Percentiles rank a stretch among this genome's conserved stretches.
These are phyloP conservation scores for Populus alba DNA, from an alignment of 345 rosid genomes.

Conservation along the genomic window DNA sequence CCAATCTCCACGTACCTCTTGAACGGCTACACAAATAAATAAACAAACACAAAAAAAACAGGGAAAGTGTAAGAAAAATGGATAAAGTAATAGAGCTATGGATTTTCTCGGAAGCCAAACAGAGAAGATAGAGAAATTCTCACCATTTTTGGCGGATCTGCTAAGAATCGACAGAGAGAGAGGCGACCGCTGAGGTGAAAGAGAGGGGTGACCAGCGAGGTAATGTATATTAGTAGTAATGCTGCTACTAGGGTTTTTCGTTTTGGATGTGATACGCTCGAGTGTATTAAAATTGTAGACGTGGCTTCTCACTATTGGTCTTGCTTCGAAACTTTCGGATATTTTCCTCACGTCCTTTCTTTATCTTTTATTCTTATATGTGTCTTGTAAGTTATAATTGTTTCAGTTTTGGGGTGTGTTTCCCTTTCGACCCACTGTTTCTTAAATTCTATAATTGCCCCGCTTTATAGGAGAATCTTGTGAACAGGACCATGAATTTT, in stretches of 20 bases:
- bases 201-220: not conserved
- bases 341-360: not conserved
- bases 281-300: not conserved
- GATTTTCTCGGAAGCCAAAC: not conserved
- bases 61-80: not conserved
- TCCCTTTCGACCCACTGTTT: not conserved
- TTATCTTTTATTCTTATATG: not conserved
- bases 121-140: not conserved
- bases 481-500: not conserved
- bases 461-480: not conserved
- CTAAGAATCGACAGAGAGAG: not conserved
- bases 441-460: not conserved
- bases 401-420: not conserved
- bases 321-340: not conserved
- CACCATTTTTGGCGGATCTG: conserved; percentile 6
- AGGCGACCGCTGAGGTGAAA: not conserved
- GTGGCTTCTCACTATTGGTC: not conserved
- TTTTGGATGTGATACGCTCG: not conserved
- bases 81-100: not conserved
- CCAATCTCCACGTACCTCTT: conserved; percentile 25
- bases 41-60: not conserved
- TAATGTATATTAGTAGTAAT: not conserved
- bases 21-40: conserved; percentile 8
- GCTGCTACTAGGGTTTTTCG: conserved; percentile 2
- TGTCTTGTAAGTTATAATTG: not conserved